Conservation (phyloP, 2,329 filamentous ascomycete genomes). For the Aureobasidium sp. region DNA sequence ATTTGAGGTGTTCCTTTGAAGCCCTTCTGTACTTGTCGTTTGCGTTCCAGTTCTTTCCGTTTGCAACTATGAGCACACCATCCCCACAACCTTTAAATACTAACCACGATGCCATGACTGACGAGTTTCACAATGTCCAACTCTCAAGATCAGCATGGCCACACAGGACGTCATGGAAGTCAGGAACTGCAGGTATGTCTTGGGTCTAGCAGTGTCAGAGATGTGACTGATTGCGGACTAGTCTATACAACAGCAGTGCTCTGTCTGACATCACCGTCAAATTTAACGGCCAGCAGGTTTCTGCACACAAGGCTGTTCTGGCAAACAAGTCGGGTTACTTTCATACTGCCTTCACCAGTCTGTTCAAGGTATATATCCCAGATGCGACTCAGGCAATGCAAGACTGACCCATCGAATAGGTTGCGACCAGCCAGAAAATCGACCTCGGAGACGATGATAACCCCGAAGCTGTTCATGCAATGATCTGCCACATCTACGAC, state of each 20-base stretch:
- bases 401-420: neutral
- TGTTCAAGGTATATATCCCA: neutral
- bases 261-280: neutral
- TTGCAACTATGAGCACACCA: neutral
- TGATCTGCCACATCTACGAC: neutral
- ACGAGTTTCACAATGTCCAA: neutral
- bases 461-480: neutral
- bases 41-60: neutral
- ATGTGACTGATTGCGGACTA: neutral
- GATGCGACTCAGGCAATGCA: too few species aligned
- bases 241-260: neutral
- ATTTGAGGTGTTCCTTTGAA: too few species aligned
- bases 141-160: neutral
- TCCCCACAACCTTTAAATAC: neutral
- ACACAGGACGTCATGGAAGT: neutral
- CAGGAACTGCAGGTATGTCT: neutral
- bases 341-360: neutral
- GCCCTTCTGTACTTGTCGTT: too few species aligned
- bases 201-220: neutral
- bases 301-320: neutral
- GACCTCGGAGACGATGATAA: neutral
- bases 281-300: neutral
- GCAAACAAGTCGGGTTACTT: neutral
- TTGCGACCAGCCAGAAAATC: neutral
- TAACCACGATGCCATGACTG: neutral